Base-by-base conservation (phyloP, 2,329 filamentous ascomycete genomes). In the Phialophora verrucosa region DNA sequence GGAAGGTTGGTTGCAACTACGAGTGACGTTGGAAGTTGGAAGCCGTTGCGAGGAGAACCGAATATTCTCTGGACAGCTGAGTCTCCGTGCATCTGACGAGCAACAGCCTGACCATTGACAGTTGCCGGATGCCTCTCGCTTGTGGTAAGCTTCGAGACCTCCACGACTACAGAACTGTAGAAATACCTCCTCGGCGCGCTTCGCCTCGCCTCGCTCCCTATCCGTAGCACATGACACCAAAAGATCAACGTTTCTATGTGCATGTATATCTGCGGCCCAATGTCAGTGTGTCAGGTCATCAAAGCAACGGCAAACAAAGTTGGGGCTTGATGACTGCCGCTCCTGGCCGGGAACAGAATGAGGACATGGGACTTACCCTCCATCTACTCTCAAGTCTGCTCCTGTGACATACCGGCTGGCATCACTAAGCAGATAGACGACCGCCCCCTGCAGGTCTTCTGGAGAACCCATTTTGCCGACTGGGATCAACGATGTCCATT, bases 381-480 rank as follows among this genome's bases (percentile, higher is more conserved):
- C 92, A 73, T 96, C 92, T 44, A 96, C 91, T 31, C 91, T 85
- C 72, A 95, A 82, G 72, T 95, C 91, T 0, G 91, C 90, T 3
- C 91, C 85, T 10, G 87, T 89, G 66, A 93, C 88, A 78, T 93
- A 94, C 58, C 83, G 83, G 59, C 87, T 88, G 2, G 92, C 92
- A 74, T 95, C 91, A 66, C 90, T 93, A 49, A 92, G 86, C 65
- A 96, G 81, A 83, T 94, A 96, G 17, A 91, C 90, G 31, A 97
- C 93, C 4, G 93, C 91, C 1, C 94, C 94, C 91, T 96, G 96
- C 64, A 98, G 84, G 74, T 98, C 69, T 76, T 93, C 89, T 0
- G 94, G 94, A 59, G 88, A 85, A 29, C 94, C 94, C 92, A 98
- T 97, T 81, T 94, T 94, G 65, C 93, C 94, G 76, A 92, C 89